These are phyloP conservation scores for Cladorrhinum sp. DNA, from an alignment of 2,329 filamentous ascomycete species.

Conservation along the genomic window DNA sequence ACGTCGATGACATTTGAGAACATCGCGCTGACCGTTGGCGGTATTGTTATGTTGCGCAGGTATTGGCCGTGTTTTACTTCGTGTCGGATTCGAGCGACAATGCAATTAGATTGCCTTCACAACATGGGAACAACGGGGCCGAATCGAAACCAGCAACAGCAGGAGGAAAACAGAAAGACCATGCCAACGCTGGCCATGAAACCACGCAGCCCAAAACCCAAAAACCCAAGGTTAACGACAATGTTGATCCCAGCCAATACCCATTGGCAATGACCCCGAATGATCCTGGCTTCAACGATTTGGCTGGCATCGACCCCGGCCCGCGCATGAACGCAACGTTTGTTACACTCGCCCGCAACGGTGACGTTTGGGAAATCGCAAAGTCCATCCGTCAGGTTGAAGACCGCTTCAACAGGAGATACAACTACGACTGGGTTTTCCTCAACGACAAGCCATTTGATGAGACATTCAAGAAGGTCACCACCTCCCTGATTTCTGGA, in stretches of 20 bases:
- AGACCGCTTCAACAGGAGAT: slow-evolving; percentile 95
- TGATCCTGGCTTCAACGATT: slow-evolving; percentile 52
- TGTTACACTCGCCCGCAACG: slow-evolving; percentile 90
- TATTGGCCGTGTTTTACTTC: slow-evolving; percentile 76
- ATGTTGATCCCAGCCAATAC: slow-evolving; percentile 40
- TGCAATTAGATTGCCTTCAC: slow-evolving; percentile 46
- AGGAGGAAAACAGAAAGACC: slow-evolving; percentile 24
- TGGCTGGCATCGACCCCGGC: slow-evolving; percentile 55
- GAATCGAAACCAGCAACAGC: slow-evolving; percentile 18
- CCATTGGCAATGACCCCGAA: slow-evolving; percentile 53
- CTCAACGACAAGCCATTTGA: slow-evolving; percentile 95
- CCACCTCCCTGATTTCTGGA: slow-evolving; percentile 83
- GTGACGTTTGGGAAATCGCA: slow-evolving; percentile 93
- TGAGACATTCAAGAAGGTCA: slow-evolving; percentile 89
- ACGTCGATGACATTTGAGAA: slow-evolving; percentile 14
- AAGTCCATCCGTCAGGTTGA: slow-evolving; percentile 94
- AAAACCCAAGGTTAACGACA: slow-evolving; percentile 28
- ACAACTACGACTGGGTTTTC: slow-evolving; percentile 99
- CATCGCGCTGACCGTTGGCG: slow-evolving; percentile 14
- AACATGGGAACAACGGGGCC: slow-evolving; percentile 2
- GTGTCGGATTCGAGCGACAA: slow-evolving; percentile 53
- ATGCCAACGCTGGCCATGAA: background rate
- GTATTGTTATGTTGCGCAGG: slow-evolving; percentile 36
- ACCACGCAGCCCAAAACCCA: slow-evolving; percentile 13
- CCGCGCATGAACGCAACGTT: slow-evolving; percentile 95